Percentiles rank a stretch among this genome's conserved stretches.
Conservation (phyloP, 2,329 filamentous ascomycete species). For the Ophiosphaerella herpotricha region DNA sequence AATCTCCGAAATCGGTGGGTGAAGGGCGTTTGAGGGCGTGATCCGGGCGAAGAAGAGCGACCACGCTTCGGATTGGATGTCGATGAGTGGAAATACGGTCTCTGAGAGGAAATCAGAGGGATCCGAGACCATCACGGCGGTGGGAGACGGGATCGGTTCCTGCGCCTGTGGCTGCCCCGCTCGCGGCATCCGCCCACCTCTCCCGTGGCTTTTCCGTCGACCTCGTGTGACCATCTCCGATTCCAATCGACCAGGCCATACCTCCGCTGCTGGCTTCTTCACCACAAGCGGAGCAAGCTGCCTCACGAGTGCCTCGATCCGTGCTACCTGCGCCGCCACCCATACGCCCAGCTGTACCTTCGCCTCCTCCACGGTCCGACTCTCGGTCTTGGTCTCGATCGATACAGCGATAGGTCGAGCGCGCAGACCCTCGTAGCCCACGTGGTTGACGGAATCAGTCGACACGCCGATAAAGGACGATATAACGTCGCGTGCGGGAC, state of each 20-base stretch:
- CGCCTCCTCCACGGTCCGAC: constrained; percentile 17
- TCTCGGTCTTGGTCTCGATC: constrained; percentile 23
- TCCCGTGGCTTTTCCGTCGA: no score
- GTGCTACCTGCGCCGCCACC: constrained; percentile 15
- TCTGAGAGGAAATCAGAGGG: constrained; percentile 10
- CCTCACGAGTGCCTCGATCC: constrained; percentile 11
- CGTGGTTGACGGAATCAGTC: constrained; percentile 19
- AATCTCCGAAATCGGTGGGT: constrained; percentile 7
- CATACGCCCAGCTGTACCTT: constrained; percentile 22
- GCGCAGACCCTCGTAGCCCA: constrained; percentile 17
- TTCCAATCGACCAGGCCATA: background rate
- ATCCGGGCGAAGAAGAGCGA: constrained; percentile 14
- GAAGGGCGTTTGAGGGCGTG: constrained; percentile 3
- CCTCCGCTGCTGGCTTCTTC: constrained; percentile 7
- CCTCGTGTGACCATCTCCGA: constrained; percentile 8
- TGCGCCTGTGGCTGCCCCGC: constrained; percentile 1
- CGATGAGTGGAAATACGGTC: constrained; percentile 11
- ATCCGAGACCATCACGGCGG: constrained; percentile 1
- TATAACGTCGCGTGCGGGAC: constrained; percentile 15
- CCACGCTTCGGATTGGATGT: constrained; percentile 13
- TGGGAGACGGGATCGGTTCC: constrained; percentile 5
- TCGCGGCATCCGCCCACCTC: no score
- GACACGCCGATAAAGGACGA: constrained; percentile 14
- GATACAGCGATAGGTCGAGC: constrained; percentile 7
- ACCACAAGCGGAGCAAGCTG: constrained; percentile 6